Percentiles rank a stretch among this genome's conserved stretches.
Conservation (phyloP, 345 rosid species). For the Eutrema heterophyllum region DNA sequence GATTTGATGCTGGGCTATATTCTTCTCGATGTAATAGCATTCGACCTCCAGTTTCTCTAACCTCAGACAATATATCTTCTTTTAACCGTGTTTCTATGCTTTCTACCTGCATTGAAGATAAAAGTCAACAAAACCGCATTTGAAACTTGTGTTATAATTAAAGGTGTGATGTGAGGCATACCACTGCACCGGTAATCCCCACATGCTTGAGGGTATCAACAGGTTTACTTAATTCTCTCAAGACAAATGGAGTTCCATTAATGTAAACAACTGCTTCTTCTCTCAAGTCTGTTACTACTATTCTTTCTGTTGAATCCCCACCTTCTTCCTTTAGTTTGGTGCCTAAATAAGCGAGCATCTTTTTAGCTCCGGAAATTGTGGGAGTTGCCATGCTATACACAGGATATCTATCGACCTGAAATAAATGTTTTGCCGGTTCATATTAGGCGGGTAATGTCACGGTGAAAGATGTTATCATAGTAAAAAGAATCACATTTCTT, state of each 20-base stretch:
- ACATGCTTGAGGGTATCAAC: constrained; percentile 91
- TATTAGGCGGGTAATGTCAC: background rate
- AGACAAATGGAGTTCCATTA: constrained; percentile 85
- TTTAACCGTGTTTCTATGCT: constrained; percentile 82
- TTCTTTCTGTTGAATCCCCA: constrained; percentile 42
- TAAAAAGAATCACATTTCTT: background rate
- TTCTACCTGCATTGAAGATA: constrained; percentile 59
- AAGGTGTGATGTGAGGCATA: constrained; percentile 10
- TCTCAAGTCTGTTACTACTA: constrained; percentile 78
- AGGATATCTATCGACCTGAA: constrained; percentile 84
- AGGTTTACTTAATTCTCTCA: constrained; percentile 86
- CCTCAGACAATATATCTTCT: constrained; percentile 83
- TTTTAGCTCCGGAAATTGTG: constrained; percentile 74
- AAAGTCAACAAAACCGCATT: background rate
- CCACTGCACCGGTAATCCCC: constrained; percentile 88
- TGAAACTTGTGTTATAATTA: background rate
- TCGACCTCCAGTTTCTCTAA: constrained; percentile 65
- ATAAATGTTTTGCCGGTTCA: background rate
- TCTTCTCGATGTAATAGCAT: constrained; percentile 98
- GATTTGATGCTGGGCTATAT: constrained; percentile 58
- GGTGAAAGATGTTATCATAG: background rate
- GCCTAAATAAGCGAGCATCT: constrained; percentile 79
- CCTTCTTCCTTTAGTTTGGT: constrained; percentile 57
- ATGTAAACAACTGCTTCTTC: constrained; percentile 97
- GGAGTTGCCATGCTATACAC: constrained; percentile 99